These are phyloP conservation scores for Cryptococcus deneoformans DNA, from an alignment of 1,284 basidiomycete species.

Conservation along the genomic window DNA sequence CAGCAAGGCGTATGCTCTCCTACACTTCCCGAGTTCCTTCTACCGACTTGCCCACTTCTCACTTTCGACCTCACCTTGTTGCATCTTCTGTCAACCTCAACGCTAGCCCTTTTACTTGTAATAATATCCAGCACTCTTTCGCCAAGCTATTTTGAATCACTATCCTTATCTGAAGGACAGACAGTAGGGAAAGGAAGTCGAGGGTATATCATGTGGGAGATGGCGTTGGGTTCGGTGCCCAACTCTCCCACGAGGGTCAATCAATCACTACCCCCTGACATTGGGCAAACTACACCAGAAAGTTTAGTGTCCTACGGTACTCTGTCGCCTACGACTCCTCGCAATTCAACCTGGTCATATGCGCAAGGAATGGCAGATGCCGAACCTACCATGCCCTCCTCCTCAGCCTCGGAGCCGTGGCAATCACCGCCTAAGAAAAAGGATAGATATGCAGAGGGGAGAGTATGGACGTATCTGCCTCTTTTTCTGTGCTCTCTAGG, in stretches of 20 bases:
- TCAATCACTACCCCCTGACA: background rate
- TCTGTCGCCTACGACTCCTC: background rate
- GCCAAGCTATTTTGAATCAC: constrained; percentile 15
- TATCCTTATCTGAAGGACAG: background rate
- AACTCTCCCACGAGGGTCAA: constrained; percentile 10
- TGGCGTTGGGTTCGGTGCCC: constrained; percentile 30
- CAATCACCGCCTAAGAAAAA: constrained; percentile 1
- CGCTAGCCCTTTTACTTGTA: constrained; percentile 28
- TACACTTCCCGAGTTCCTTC: constrained; percentile 10
- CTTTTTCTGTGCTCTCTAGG: constrained; percentile 23
- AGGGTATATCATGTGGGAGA: constrained; percentile 41
- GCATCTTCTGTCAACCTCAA: constrained; percentile 27
- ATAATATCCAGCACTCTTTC: constrained; percentile 28
- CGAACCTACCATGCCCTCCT: too few relatives aligned
- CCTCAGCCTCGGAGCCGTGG: background rate
- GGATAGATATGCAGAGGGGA: constrained; percentile 33
- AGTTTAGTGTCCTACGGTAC: constrained; percentile 10
- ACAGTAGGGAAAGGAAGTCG: constrained; percentile 4
- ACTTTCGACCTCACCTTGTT: constrained; percentile 37
- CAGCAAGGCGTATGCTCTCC: constrained; percentile 26
- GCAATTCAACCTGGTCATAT: background rate
- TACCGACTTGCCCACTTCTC: constrained; percentile 34
- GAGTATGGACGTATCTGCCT: constrained; percentile 24
- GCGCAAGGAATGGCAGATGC: too few relatives aligned
- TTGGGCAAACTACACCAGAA: background rate